Percentiles rank a stretch among this genome's conserved stretches.
These are phyloP conservation scores for Capsella bursapastoris DNA, from an alignment of 345 rosid genomes.

Conservation along the genomic window DNA sequence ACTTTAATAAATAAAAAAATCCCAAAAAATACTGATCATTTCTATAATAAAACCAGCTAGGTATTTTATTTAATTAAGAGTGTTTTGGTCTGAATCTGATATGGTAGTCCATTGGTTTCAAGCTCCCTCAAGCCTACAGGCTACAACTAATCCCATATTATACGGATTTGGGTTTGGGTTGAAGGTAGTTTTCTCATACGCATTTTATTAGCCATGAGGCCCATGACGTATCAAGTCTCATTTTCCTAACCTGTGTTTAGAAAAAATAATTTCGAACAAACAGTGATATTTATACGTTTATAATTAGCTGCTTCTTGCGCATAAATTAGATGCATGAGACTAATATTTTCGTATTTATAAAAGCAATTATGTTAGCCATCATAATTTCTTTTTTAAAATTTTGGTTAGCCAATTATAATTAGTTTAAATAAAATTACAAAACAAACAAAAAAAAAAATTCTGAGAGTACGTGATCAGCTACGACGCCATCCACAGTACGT, in stretches of 20 bases:
- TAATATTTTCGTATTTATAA: no score
- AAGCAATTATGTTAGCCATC: no score
- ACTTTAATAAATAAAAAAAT: no score
- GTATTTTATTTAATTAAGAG: not conserved
- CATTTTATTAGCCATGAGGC: not conserved
- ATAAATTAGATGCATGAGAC: no score
- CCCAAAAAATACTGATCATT: no score
- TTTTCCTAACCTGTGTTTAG: no score
- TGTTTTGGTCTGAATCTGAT: not conserved
- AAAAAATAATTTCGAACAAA: no score
- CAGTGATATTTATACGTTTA: no score
- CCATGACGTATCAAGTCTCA: not conserved
- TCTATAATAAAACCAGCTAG: no score
- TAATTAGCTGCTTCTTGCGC: no score
- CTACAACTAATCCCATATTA: not conserved
- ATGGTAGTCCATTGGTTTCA: not conserved
- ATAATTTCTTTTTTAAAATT: no score
- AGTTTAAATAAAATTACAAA: no score
- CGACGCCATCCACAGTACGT: not conserved
- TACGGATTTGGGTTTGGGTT: not conserved
- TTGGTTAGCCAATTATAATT: not conserved
- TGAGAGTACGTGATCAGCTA: conserved; percentile 22
- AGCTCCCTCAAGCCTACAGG: not conserved
- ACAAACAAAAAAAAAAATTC: not conserved
- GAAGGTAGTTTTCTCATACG: not conserved